Percentiles rank a stretch among this genome's conserved stretches.
These are phyloP conservation scores for Plasmodium yoelii DNA, from an alignment of 169 alveolate species.

Conservation along the genomic window DNA sequence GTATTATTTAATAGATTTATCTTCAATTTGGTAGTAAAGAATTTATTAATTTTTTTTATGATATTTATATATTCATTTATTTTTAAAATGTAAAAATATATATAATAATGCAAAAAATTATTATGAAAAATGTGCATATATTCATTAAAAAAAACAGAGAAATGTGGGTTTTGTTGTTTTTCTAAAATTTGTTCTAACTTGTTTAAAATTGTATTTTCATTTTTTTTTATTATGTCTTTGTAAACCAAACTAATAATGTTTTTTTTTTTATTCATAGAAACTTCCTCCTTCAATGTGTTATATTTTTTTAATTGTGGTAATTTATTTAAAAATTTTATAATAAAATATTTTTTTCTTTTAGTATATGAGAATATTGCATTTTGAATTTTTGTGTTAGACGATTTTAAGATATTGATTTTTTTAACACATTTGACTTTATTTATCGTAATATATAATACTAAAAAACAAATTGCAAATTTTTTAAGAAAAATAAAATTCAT, in stretches of 20 bases:
- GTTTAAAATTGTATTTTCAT: conserved; percentile 17
- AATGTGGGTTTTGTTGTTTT: conserved; percentile 30
- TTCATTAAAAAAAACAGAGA: conserved; percentile 34
- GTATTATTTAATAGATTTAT: conserved; percentile 12
- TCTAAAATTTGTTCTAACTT: conserved; percentile 25
- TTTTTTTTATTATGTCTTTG: conserved; percentile 32
- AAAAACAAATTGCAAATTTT: not conserved
- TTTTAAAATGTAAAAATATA: conserved; percentile 14
- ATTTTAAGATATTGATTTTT: not conserved
- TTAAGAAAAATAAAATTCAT: conserved; percentile 3
- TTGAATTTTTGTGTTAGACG: not conserved
- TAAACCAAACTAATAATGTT: conserved; percentile 24
- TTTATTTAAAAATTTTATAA: conserved; percentile 21
- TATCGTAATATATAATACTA: not conserved
- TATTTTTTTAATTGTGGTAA: not conserved
- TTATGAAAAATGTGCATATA: conserved; percentile 23
- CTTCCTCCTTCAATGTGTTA: conserved; percentile 7
- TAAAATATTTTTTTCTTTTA: conserved; percentile 2
- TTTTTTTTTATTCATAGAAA: conserved; percentile 48
- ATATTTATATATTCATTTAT: not conserved
- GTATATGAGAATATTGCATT: not conserved
- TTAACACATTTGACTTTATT: conserved; percentile 1
- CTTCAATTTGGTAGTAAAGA: conserved; percentile 21
- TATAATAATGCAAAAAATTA: conserved; percentile 34
- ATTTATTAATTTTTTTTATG: conserved; percentile 18